Conservation (phyloP, 495 filamentous ascomycete species). For the Hypoxylon intermedium region DNA sequence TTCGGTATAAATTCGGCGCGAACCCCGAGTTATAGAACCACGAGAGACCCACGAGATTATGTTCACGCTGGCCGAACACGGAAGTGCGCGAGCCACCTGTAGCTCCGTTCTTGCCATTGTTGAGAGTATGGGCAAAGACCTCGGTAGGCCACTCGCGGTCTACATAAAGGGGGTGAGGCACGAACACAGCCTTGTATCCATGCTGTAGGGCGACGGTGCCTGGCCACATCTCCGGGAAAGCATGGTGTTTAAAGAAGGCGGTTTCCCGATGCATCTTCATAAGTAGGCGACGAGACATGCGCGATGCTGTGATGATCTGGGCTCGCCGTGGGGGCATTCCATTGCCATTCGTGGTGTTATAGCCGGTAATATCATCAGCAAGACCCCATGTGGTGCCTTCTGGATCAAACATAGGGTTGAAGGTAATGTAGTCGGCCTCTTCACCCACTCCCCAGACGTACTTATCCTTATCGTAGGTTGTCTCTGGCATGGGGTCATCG, state of each 20-base stretch:
- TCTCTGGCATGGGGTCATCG: constrained; percentile 73
- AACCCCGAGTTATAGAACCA: constrained; percentile 97
- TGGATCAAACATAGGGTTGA: constrained; percentile 94
- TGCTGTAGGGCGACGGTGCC: constrained; percentile 87
- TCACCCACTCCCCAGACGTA: constrained; percentile 91
- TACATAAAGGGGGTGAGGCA: constrained; percentile 88
- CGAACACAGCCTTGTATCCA: constrained; percentile 93
- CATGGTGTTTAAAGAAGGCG: constrained; percentile 77
- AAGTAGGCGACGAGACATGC: constrained; percentile 83
- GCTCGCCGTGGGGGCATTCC: constrained; percentile 79
- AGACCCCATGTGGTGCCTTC: constrained; percentile 88
- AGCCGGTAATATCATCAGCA: constrained; percentile 87
- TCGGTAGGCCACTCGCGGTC: constrained; percentile 86
- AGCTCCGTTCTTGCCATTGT: constrained; percentile 82
- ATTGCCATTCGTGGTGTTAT: constrained; percentile 65
- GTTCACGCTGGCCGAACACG: constrained; percentile 85
- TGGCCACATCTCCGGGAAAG: constrained; percentile 98
- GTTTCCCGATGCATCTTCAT: constrained; percentile 90
- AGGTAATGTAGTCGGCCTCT: constrained; percentile 90
- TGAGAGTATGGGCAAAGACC: constrained; percentile 83
- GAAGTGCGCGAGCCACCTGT: constrained; percentile 71
- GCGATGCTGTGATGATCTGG: constrained; percentile 84
- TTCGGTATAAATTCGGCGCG: constrained; percentile 78
- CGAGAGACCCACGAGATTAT: constrained; percentile 85
- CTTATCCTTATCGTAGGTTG: constrained; percentile 75